phyloP scores from a whole-genome alignment of 2,329 filamentous ascomycete genomes.

The Colletotrichum australisinense region DNA sequence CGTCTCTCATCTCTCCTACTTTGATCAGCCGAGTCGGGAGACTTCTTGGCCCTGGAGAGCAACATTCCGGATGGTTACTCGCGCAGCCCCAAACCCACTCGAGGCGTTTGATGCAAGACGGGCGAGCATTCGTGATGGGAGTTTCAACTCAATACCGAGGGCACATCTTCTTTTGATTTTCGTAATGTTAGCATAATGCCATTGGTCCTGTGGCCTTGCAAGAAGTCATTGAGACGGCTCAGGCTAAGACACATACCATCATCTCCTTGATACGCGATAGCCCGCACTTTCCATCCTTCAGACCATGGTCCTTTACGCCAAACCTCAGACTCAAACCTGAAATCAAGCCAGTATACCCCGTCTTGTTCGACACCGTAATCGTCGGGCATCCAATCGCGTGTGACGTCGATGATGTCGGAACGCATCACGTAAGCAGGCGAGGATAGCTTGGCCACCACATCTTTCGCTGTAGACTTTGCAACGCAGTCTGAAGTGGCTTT shows the following conservation, averaged over 20 bases:
- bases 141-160: not conserved
- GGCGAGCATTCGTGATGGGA: not conserved
- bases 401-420: not conserved
- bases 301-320: not conserved
- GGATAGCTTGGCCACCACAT: not conserved
- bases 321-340: not conserved
- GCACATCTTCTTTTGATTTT: not conserved
- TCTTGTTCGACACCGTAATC: not conserved
- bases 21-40: not conserved
- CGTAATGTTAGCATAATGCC: not conserved
- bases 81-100: not conserved
- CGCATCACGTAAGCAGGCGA: not conserved
- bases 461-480: not conserved
- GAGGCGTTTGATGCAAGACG: not conserved
- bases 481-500: not conserved
- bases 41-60: not conserved
- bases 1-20: not conserved
- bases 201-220: no score
- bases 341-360: not conserved
- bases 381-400: not conserved
- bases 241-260: not conserved
- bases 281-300: not conserved
- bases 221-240: not conserved
- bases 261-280: not conserved
- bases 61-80: not conserved